Conservation (phyloP, 73 alveolate species). For the Breviolum minutum region DNA sequence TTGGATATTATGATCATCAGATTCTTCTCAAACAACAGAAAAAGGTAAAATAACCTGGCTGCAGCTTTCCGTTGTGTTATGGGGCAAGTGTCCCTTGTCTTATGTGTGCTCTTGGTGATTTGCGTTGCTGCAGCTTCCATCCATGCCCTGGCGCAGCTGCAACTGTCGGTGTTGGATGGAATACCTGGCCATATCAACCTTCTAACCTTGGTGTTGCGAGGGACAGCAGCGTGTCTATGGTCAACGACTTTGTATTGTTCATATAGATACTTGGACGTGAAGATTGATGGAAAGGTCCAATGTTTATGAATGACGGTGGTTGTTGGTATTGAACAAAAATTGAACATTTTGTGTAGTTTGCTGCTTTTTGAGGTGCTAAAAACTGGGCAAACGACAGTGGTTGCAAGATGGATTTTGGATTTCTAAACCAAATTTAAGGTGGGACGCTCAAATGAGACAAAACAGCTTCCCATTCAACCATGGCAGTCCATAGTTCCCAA, state of each 20-base stretch:
- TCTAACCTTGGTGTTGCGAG: neutral
- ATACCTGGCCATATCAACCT: too few species aligned
- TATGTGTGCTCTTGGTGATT: constrained; percentile 6
- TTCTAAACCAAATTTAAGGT: too few species aligned
- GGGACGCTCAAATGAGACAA: too few species aligned
- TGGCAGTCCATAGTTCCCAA: too few species aligned
- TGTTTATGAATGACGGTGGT: neutral
- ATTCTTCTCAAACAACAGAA: too few species aligned
- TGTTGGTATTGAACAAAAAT: neutral
- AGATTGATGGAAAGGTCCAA: neutral
- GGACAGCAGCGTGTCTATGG: constrained; percentile 8
- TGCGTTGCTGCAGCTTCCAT: neutral
- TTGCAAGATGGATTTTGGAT: too few species aligned
- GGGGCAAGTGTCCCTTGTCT: neutral
- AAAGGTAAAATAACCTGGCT: neutral
- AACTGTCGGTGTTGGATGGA: neutral
- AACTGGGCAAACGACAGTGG: too few species aligned
- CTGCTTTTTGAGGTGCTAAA: too few species aligned
- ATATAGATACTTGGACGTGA: constrained; percentile 19
- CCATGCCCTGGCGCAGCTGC: neutral
- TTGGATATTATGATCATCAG: too few species aligned
- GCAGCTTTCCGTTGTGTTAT: neutral
- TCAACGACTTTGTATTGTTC: constrained; percentile 34
- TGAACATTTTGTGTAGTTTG: too few species aligned
- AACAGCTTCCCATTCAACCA: too few species aligned